phyloP scores from a whole-genome alignment of 192 early-diverging fungal genomes.

The Gryganskiella cystojenkinii region DNA sequence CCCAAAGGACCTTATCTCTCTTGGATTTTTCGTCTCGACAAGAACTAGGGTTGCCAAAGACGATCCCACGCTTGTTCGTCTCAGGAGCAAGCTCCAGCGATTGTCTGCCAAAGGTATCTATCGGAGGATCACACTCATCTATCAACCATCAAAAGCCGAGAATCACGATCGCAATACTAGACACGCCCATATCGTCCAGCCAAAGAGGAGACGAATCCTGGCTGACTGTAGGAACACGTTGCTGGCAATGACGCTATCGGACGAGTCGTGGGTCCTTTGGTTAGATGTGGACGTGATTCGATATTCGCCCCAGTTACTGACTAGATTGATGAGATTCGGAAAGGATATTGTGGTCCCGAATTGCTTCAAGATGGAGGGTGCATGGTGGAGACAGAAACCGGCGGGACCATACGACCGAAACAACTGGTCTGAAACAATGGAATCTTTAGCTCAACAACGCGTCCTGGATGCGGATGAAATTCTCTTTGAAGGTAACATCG shows the following conservation, averaged over 20 bases:
- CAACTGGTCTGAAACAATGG: slow-evolving; percentile 73
- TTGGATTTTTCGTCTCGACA: slow-evolving; percentile 74
- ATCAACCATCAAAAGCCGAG: slow-evolving; percentile 68
- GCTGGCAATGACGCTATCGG: slow-evolving; percentile 64
- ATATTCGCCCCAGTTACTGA: slow-evolving; percentile 68
- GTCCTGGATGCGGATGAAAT: slow-evolving; percentile 47
- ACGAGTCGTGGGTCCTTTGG: slow-evolving; percentile 80
- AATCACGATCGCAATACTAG: slow-evolving; percentile 61
- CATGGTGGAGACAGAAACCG: slow-evolving; percentile 57
- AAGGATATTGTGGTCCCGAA: slow-evolving; percentile 79
- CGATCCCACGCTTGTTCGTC: slow-evolving; percentile 66
- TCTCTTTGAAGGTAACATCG: slow-evolving; percentile 62
- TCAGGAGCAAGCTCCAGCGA: slow-evolving; percentile 6
- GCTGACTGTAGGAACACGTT: slow-evolving; percentile 73
- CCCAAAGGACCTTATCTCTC: slow-evolving; percentile 69
- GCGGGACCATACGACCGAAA: slow-evolving; percentile 73
- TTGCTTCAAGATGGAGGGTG: slow-evolving; percentile 56
- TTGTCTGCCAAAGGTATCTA: slow-evolving; percentile 46
- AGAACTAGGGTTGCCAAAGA: slow-evolving; percentile 44
- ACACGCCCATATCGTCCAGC: slow-evolving; percentile 69
- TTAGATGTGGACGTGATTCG: slow-evolving; percentile 77
- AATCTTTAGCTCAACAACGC: slow-evolving; percentile 60
- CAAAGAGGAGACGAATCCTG: slow-evolving; percentile 66
- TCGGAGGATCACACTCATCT: slow-evolving; percentile 62
- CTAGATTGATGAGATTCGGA: slow-evolving; percentile 68